These are phyloP conservation scores for Nothophytophthora sp. DNA, from an alignment of 352 stramenopile genomes.

Conservation along the genomic window DNA sequence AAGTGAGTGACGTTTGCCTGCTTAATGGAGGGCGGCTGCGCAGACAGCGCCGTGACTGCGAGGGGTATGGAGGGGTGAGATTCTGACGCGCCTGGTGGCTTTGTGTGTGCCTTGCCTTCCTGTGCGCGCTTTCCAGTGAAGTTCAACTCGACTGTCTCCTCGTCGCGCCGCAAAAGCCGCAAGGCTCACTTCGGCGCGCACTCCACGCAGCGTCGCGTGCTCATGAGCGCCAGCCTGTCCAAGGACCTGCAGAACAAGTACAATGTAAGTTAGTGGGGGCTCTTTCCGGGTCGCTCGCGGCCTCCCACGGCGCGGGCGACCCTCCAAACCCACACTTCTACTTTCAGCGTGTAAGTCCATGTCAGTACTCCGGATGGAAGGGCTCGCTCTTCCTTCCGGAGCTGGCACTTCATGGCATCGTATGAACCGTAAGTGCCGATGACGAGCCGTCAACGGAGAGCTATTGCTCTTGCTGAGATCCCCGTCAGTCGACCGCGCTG, in stretches of 20 bases:
- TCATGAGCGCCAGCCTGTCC: conserved; percentile 98
- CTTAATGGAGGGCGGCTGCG: too few relatives aligned
- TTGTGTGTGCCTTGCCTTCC: too few relatives aligned
- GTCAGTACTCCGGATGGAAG: conserved; percentile 43
- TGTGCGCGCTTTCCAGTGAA: conserved; percentile 69
- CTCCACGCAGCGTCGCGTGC: conserved; percentile 94
- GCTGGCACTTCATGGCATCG: conserved; percentile 91
- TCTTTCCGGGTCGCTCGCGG: neutral
- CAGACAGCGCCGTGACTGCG: too few relatives aligned
- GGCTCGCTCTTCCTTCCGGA: neutral
- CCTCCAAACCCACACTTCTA: conserved; percentile 50
- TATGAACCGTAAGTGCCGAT: conserved; percentile 82
- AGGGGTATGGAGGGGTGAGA: neutral
- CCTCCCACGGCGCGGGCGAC: neutral
- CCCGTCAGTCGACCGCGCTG: too few relatives aligned
- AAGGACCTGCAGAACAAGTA: conserved; percentile 99
- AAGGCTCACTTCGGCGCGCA: conserved; percentile 99
- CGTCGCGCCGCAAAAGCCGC: conserved; percentile 97
- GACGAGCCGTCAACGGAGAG: neutral
- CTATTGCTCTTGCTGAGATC: neutral
- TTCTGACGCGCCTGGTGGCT: too few relatives aligned
- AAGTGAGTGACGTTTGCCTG: conserved; percentile 49
- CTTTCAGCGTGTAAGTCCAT: conserved; percentile 91
- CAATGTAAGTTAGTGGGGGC: conserved; percentile 93
- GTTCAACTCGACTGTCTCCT: conserved; percentile 94